phyloP scores from a whole-genome alignment of 78 protist species.

The Tieghemostelium lacteum region DNA sequence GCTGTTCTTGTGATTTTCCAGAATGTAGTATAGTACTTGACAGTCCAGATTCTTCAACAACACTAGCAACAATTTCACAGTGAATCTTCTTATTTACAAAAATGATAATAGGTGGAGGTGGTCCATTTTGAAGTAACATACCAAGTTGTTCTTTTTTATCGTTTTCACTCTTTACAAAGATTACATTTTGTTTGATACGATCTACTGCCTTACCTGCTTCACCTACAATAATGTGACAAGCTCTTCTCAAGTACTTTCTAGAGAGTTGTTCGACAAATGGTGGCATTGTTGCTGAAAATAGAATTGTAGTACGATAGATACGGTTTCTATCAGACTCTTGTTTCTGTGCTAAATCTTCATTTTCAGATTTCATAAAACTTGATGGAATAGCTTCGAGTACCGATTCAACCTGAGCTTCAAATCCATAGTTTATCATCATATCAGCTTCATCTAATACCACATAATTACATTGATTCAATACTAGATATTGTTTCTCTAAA shows the following conservation, averaged over 20 bases:
- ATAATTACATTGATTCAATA: conserved; percentile 92
- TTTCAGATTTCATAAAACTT: conserved; percentile 43
- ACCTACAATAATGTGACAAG: conserved; percentile 89
- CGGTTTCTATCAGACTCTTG: conserved; percentile 53
- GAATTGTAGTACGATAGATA: conserved; percentile 80
- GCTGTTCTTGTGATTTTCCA: conserved; percentile 82
- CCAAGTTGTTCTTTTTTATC: conserved; percentile 61
- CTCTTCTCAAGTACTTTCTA: conserved; percentile 84
- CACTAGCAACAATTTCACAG: conserved; percentile 59
- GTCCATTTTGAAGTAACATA: conserved; percentile 15
- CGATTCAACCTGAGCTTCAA: conserved; percentile 85
- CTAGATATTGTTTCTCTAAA: conserved; percentile 88
- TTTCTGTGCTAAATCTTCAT: conserved; percentile 77
- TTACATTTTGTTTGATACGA: conserved; percentile 84
- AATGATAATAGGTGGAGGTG: conserved; percentile 90
- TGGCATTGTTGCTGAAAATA: conserved; percentile 96
- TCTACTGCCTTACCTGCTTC: conserved; percentile 89
- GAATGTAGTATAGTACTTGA: conserved; percentile 73
- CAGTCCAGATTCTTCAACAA: conserved; percentile 35
- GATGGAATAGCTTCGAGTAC: conserved; percentile 87
- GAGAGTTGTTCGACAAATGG: conserved; percentile 91
- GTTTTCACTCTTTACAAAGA: conserved; percentile 75
- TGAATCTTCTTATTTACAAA: conserved; percentile 87
- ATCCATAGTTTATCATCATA: conserved; percentile 92
- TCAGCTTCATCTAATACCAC: conserved; percentile 96